A percentile compares a stretch with the other conserved stretches of the same genome.
Evolutionary conservation across 1,284 basidiomycete genomes (phyloP).

Genomic region (Chondrostereum purpureum): DNA sequence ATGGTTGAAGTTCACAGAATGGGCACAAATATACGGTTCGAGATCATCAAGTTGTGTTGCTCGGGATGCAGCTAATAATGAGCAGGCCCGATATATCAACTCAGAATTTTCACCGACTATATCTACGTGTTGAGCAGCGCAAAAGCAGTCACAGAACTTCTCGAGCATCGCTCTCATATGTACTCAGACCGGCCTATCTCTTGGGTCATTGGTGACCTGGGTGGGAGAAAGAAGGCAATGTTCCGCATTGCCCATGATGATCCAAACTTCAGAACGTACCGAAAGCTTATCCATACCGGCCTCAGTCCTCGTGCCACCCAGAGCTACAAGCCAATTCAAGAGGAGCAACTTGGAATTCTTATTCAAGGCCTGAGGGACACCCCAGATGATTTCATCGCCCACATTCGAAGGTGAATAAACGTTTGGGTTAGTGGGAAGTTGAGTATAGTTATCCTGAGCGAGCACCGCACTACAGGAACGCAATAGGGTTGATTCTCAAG

Average conservation of each 20-base stretch:
- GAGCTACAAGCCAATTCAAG: conserved; percentile 5
- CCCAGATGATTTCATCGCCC: background rate
- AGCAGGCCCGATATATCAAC: background rate
- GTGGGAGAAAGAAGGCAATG: conserved; percentile 22
- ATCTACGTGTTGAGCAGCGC: conserved; percentile 32
- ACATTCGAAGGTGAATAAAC: background rate
- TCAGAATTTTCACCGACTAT: background rate
- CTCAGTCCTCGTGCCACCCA: background rate
- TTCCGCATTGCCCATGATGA: conserved; percentile 3
- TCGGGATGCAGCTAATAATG: background rate
- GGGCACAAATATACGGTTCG: conserved; percentile 1
- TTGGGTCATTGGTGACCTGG: conserved; percentile 31
- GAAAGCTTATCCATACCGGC: background rate
- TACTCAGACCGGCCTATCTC: conserved; percentile 40
- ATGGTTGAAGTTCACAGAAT: conserved; percentile 2
- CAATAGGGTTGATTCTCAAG: conserved; percentile 36
- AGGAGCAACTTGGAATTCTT: background rate
- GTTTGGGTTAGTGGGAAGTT: background rate
- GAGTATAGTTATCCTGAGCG: background rate
- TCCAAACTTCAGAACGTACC: background rate
- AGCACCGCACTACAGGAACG: conserved; percentile 31
- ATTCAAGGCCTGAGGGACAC: background rate
- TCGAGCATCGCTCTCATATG: conserved; percentile 30
- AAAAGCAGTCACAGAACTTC: conserved; percentile 25
- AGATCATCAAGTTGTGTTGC: background rate